These are phyloP conservation scores for Pseudonitzschia multistriata DNA, from an alignment of 108 stramenopile species.

Conservation along the genomic window DNA sequence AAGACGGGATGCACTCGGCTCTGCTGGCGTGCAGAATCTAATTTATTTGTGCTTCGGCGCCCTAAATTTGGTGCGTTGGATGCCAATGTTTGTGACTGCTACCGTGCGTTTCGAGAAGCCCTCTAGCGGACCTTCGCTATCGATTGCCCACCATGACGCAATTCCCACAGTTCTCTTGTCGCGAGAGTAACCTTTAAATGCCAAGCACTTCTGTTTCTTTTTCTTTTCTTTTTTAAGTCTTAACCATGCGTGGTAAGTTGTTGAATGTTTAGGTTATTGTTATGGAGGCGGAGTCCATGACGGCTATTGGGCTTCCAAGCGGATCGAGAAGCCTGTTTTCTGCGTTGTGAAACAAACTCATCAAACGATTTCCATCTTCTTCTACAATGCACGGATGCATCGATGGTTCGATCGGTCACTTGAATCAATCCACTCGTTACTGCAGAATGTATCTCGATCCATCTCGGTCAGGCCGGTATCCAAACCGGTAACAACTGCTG, in stretches of 20 bases:
- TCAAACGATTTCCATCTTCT: background rate
- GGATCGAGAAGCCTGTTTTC: background rate
- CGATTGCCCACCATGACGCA: background rate
- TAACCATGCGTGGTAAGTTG: slow-evolving; percentile 47
- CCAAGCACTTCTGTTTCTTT: slow-evolving; percentile 5
- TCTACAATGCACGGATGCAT: background rate
- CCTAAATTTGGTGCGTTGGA: background rate
- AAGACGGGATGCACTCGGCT: background rate
- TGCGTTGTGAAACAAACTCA: background rate
- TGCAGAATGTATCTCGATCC: slow-evolving; percentile 69
- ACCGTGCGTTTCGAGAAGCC: background rate
- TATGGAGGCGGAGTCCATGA: too few relatives aligned
- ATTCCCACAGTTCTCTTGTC: slow-evolving; percentile 36
- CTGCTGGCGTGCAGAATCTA: background rate
- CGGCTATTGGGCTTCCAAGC: background rate
- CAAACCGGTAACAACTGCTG: slow-evolving; percentile 97
- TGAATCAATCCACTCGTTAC: background rate
- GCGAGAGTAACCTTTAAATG: slow-evolving; percentile 28
- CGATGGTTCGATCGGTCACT: background rate
- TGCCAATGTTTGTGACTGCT: background rate
- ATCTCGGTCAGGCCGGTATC: slow-evolving; percentile 94
- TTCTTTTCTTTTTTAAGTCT: slow-evolving; percentile 13
- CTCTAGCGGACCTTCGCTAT: background rate
- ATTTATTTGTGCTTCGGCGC: background rate
- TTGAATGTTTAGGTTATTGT: background rate